These are phyloP conservation scores for Eucalyptus victrix DNA, from an alignment of 345 rosid genomes.

Conservation along the genomic window DNA sequence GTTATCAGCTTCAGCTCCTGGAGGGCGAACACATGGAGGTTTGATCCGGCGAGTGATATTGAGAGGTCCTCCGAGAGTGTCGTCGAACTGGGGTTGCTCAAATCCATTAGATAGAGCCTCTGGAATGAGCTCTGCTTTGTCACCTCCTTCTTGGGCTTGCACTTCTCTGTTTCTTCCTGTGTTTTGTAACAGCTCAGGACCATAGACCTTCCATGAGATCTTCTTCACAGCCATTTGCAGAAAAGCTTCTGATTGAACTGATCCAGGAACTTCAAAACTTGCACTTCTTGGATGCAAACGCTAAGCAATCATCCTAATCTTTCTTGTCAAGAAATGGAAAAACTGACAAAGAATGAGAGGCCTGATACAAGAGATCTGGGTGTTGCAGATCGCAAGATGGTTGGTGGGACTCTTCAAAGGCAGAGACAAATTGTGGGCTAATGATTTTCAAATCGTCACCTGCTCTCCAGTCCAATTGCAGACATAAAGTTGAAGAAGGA, in stretches of 20 bases:
- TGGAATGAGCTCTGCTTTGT: constrained; percentile 45
- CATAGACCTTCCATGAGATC: constrained; percentile 36
- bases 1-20: constrained; percentile 76
- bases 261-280: neutral
- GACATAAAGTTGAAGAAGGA: neutral
- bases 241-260: neutral
- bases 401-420: neutral
- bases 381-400: neutral
- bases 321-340: neutral
- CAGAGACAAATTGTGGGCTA: neutral
- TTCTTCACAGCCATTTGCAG: constrained; percentile 37
- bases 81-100: constrained; percentile 59
- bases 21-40: constrained; percentile 44
- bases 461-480: neutral
- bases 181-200: constrained; percentile 35
- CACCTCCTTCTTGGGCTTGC: constrained; percentile 14
- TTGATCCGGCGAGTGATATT: constrained; percentile 60
- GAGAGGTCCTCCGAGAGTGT: constrained; percentile 70
- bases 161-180: neutral
- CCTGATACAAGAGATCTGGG: neutral
- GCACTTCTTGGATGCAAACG: neutral
- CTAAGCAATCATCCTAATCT: neutral
- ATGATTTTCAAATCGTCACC: neutral
- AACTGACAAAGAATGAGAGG: neutral
- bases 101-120: constrained; percentile 42